These are phyloP conservation scores for Ascochyta viciae-villosae DNA, from an alignment of 2,329 filamentous ascomycete species.

Conservation along the genomic window DNA sequence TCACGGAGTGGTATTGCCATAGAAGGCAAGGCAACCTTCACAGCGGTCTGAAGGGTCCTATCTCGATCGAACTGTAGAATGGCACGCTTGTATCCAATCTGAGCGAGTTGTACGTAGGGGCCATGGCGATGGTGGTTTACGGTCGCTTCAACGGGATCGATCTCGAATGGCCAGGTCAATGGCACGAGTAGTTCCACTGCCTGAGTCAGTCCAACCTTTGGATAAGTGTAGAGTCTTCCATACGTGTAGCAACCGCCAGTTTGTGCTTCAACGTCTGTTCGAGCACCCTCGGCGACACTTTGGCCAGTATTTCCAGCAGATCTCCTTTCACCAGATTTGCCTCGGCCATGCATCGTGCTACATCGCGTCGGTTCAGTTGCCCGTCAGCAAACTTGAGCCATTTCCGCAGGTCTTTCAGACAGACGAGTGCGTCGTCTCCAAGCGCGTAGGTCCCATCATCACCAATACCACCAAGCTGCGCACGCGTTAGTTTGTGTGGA, in stretches of 20 bases:
- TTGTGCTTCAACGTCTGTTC: conserved; percentile 79
- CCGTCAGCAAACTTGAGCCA: conserved; percentile 96
- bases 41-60: conserved; percentile 78
- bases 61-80: conserved; percentile 84
- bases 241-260: conserved; percentile 79
- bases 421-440: conserved; percentile 91
- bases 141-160: conserved; percentile 80
- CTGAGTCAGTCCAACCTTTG: conserved; percentile 24
- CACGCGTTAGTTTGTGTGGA: conserved; percentile 19
- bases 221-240: accelerated
- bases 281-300: conserved; percentile 72
- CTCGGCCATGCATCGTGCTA: conserved; percentile 89
- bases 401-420: conserved; percentile 89
- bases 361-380: conserved; percentile 91
- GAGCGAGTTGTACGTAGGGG: conserved; percentile 85
- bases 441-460: conserved; percentile 85
- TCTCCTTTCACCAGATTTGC: conserved; percentile 92
- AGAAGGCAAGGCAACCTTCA: conserved; percentile 81
- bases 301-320: conserved; percentile 83
- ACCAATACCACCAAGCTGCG: conserved; percentile 82
- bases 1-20: conserved; percentile 82
- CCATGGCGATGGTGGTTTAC: conserved; percentile 92
- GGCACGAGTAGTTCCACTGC: conserved; percentile 85
- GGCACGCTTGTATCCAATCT: conserved; percentile 87
- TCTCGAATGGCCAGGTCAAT: conserved; percentile 91